A percentile compares a stretch with the other conserved stretches of the same genome.
phyloP scores from a whole-genome alignment of 169 alveolate genomes.

The Miamiensis avidus region DNA sequence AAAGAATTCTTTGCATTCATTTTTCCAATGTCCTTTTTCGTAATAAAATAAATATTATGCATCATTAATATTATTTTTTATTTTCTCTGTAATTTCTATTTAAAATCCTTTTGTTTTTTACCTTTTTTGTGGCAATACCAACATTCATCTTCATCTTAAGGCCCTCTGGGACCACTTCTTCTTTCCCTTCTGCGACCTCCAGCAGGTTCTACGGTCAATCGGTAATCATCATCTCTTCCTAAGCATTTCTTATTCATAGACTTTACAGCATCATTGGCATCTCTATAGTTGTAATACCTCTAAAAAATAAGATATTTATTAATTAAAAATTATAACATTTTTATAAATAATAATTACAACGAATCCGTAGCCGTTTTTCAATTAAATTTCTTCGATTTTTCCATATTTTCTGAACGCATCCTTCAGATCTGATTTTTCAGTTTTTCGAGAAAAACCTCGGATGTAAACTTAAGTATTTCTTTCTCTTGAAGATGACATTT shows the following conservation, averaged over 20 bases:
- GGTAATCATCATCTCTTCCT: not conserved
- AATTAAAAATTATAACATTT: not conserved
- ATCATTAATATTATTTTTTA: too few species aligned
- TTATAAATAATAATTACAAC: not conserved
- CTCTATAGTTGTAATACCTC: not conserved
- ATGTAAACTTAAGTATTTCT: not conserved
- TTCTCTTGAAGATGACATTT: not conserved
- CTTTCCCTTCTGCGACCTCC: not conserved
- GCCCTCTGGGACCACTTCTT: not conserved
- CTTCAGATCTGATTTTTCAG: not conserved
- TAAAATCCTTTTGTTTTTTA: too few species aligned
- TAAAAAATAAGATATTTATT: too few species aligned
- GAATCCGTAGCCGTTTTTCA: not conserved
- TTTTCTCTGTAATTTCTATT: not conserved
- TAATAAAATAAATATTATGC: too few species aligned
- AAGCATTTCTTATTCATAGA: not conserved
- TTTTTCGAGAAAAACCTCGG: not conserved
- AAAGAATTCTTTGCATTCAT: not conserved
- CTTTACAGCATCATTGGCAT: not conserved
- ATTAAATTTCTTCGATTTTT: not conserved
- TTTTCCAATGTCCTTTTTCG: not conserved
- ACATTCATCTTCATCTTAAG: not conserved
- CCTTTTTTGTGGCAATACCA: not conserved
- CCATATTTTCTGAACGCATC: not conserved
- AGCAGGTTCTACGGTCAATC: not conserved